Conservation (phyloP, 1,284 basidiomycete species). For the Rugiboletus extremiorientalis region DNA sequence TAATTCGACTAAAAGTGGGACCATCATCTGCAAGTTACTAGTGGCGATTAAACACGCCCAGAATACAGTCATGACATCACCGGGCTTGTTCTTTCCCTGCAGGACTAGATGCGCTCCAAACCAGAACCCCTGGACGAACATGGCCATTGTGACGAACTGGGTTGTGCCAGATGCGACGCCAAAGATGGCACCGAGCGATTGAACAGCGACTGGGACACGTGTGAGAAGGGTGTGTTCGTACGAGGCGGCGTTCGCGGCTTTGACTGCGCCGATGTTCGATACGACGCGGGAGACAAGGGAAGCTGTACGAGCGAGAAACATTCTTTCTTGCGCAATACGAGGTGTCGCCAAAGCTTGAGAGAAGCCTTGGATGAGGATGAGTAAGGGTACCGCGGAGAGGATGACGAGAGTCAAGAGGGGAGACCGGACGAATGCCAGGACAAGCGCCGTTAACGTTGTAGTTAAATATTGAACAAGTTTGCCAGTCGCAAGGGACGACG, state of each 20-base stretch:
- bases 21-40: conserved; percentile 81
- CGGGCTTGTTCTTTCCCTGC: conserved; percentile 64
- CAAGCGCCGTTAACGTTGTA: conserved; percentile 77
- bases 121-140: conserved; percentile 98
- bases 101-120: conserved; percentile 88
- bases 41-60: conserved; percentile 94
- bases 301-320: conserved; percentile 67
- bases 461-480: conserved; percentile 79
- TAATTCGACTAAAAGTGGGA: conserved; percentile 77
- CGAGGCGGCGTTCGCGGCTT: conserved; percentile 87
- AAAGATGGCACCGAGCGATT: conserved; percentile 71
- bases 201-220: conserved; percentile 47
- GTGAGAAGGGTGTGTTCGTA: conserved; percentile 58
- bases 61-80: conserved; percentile 92
- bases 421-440: conserved; percentile 80
- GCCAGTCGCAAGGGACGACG: conserved; percentile 77
- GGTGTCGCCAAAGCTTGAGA: conserved; percentile 73
- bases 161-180: conserved; percentile 66
- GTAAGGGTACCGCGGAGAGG: conserved; percentile 85
- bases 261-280: conserved; percentile 86
- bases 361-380: conserved; percentile 72
- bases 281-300: conserved; percentile 81
- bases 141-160: conserved; percentile 83
- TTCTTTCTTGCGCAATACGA: conserved; percentile 67
- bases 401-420: conserved; percentile 90